These are phyloP conservation scores for Phanerochaete carnosa DNA, from an alignment of 768 basidiomycete genomes.

Conservation along the genomic window DNA sequence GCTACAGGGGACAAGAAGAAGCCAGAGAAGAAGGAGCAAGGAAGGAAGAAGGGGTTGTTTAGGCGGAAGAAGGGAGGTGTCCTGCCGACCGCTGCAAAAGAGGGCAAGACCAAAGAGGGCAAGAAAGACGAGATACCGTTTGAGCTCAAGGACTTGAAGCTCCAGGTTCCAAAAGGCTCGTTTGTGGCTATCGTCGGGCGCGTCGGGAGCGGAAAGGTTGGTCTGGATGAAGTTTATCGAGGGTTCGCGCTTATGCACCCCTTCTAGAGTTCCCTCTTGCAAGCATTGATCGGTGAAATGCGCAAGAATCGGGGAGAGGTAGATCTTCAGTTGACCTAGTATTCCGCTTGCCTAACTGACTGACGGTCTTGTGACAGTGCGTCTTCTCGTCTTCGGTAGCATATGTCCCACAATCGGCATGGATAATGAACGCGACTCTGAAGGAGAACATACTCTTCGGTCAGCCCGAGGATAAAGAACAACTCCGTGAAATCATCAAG, in stretches of 20 bases:
- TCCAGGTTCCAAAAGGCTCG: slow-evolving; percentile 72
- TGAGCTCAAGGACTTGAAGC: slow-evolving; percentile 57
- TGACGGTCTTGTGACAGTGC: slow-evolving; percentile 30
- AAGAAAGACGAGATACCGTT: slow-evolving; percentile 43
- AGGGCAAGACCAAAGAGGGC: slow-evolving; percentile 16
- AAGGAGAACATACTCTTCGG: slow-evolving; percentile 78
- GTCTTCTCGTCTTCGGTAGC: slow-evolving; percentile 52
- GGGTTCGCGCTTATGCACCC: slow-evolving; percentile 2
- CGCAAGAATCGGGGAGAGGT: slow-evolving; percentile 55
- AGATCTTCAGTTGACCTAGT: background rate
- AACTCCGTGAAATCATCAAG: slow-evolving; percentile 53
- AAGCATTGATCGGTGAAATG: slow-evolving; percentile 86
- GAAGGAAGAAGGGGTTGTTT: slow-evolving; percentile 18
- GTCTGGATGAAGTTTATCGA: background rate
- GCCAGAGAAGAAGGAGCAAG: slow-evolving; percentile 8
- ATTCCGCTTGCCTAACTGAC: background rate
- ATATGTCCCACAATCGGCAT: slow-evolving; percentile 59
- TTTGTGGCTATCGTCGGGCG: slow-evolving; percentile 77
- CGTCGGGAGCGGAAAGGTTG: slow-evolving; percentile 70
- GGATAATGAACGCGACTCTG: slow-evolving; percentile 67
- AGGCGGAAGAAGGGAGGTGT: slow-evolving; percentile 14
- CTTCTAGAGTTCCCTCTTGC: slow-evolving; percentile 61
- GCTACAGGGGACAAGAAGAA: slow-evolving; percentile 18
- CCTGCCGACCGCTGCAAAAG: slow-evolving; percentile 16
- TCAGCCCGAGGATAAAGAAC: slow-evolving; percentile 54